A percentile compares a stretch with the other conserved stretches of the same genome.
Conservation (phyloP, 768 basidiomycete species). For the Exidia glandulosa region DNA sequence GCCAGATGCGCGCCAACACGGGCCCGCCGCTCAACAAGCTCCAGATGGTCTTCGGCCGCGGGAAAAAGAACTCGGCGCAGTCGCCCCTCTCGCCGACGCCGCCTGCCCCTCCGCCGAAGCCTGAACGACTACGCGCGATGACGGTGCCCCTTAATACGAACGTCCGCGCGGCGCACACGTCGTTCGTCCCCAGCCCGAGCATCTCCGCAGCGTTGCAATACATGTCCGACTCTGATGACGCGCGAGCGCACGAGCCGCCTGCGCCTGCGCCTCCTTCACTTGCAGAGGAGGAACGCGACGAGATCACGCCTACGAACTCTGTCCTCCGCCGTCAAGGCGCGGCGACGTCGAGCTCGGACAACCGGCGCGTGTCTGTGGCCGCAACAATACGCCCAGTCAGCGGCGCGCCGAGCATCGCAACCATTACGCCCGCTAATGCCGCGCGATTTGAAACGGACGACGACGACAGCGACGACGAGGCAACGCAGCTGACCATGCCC, state of each 20-base stretch:
- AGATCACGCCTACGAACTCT: background rate
- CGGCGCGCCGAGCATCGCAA: background rate
- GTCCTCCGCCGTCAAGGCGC: background rate
- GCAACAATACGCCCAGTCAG: background rate
- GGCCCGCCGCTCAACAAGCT: background rate
- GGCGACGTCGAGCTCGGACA: background rate
- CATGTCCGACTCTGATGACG: constrained; percentile 16
- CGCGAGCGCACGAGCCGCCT: background rate
- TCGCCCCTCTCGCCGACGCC: background rate
- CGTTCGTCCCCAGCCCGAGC: constrained; percentile 40
- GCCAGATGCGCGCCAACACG: background rate
- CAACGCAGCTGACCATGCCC: background rate
- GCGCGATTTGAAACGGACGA: background rate
- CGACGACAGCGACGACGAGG: background rate
- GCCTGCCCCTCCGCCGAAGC: background rate
- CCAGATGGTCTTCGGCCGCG: background rate
- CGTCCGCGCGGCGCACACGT: background rate
- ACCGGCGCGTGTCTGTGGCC: background rate
- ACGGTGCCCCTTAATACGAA: background rate
- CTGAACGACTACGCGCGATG: background rate
- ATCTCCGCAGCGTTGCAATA: constrained; percentile 49
- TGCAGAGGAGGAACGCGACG: background rate
- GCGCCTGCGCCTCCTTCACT: background rate
- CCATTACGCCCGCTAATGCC: background rate
- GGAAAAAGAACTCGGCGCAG: background rate